Evolutionary conservation across 139 green algal species (phyloP).

Genomic region (Nannochloris sp.): DNA sequence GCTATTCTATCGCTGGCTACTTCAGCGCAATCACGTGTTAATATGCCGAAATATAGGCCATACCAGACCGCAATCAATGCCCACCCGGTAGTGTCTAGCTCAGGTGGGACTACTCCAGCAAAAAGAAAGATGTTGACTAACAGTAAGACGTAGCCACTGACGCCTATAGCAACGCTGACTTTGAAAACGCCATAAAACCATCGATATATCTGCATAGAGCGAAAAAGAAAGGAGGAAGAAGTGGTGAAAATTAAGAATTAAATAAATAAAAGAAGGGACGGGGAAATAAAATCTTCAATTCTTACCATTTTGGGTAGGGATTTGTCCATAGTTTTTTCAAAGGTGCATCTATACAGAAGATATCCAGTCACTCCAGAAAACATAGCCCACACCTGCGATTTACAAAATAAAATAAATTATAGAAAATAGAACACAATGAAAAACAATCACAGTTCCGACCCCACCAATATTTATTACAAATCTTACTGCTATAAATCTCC

Average conservation of each 20-base stretch:
- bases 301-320: slow-evolving; percentile 48
- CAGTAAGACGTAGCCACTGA: slow-evolving; percentile 63
- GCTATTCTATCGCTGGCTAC: slow-evolving; percentile 67
- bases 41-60: slow-evolving; percentile 83
- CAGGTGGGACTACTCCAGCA: slow-evolving; percentile 33
- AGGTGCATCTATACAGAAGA: slow-evolving; percentile 51
- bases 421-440: no score
- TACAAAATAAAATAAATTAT: no score
- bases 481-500: slow-evolving; percentile 58
- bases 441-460: neutral
- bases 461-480: neutral
- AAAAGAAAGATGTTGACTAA: slow-evolving; percentile 57
- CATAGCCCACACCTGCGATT: slow-evolving; percentile 47
- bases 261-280: neutral
- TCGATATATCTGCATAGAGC: slow-evolving; percentile 56
- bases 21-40: slow-evolving; percentile 78
- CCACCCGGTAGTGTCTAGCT: slow-evolving; percentile 11
- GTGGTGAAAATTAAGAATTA: neutral
- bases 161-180: slow-evolving; percentile 44
- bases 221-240: neutral
- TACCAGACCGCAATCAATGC: slow-evolving; percentile 55
- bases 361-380: slow-evolving; percentile 57
- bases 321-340: slow-evolving; percentile 39
- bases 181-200: slow-evolving; percentile 68
- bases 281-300: neutral